A percentile compares a stretch with the other conserved stretches of the same genome.
These are phyloP conservation scores for Termitomyces sp. DNA, from an alignment of 768 basidiomycete species.

Conservation along the genomic window DNA sequence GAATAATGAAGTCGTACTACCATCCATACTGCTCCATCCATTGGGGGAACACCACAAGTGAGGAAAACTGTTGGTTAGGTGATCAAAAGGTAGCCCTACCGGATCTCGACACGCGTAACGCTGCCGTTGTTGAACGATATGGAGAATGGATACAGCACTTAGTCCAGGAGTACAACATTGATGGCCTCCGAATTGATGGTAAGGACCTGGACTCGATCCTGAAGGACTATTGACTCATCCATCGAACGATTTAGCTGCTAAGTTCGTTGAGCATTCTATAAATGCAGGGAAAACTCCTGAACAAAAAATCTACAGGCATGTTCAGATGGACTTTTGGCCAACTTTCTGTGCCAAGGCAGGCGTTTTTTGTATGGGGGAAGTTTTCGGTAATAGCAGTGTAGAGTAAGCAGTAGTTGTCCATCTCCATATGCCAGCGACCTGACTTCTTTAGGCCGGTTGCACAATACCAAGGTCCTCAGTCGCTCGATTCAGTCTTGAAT, in stretches of 20 bases:
- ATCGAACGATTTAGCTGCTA: conserved; percentile 32
- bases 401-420: conserved; percentile 27
- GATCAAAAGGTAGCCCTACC: conserved; percentile 68
- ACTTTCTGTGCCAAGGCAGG: conserved; percentile 67
- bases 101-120: conserved; percentile 73
- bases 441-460: conserved; percentile 40
- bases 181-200: conserved; percentile 85
- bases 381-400: conserved; percentile 50
- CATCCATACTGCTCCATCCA: conserved; percentile 76
- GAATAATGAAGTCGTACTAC: conserved; percentile 46
- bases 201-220: conserved; percentile 5
- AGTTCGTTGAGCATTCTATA: conserved; percentile 23
- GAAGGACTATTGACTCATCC: conserved; percentile 23
- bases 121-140: conserved; percentile 55
- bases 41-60: conserved; percentile 62
- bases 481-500: conserved; percentile 65
- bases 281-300: neutral
- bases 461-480: conserved; percentile 53
- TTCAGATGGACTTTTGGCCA: conserved; percentile 73
- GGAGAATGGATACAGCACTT: conserved; percentile 64
- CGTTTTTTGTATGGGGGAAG: conserved; percentile 85
- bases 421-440: neutral
- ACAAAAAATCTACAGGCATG: conserved; percentile 42
- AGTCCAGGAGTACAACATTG: conserved; percentile 67
- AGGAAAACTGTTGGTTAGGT: conserved; percentile 81